Evolutionary conservation across 148 eudicot species (phyloP).

Genomic region (Dysphania ambrosioides): DNA sequence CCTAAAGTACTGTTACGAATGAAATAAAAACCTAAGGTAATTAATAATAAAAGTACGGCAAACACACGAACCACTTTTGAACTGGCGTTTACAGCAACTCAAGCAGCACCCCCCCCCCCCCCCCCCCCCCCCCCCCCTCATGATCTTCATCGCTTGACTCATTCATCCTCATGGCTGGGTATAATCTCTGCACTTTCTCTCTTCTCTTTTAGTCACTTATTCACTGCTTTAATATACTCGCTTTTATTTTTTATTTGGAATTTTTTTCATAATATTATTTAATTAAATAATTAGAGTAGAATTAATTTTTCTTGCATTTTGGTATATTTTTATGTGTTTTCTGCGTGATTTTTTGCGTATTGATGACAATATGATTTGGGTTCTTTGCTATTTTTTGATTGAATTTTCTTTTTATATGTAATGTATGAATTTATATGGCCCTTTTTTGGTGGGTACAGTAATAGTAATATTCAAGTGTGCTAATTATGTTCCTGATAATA

Average conservation of each 20-base stretch:
- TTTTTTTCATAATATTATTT: background rate
- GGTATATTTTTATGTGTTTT: background rate
- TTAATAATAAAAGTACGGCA: background rate
- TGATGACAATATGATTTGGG: background rate
- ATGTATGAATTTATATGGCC: background rate
- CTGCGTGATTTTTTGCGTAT: background rate
- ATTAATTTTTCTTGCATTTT: background rate
- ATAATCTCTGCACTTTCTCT: background rate
- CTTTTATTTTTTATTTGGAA: background rate
- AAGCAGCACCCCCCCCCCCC: too few species aligned
- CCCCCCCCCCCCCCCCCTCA: too few species aligned
- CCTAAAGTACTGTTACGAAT: too few species aligned
- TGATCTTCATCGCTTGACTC: constrained; percentile 3
- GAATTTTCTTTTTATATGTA: background rate
- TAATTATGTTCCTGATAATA: too few species aligned
- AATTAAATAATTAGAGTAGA: background rate
- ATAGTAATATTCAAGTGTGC: background rate
- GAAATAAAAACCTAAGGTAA: background rate
- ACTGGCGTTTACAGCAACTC: background rate
- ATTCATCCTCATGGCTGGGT: constrained; percentile 33
- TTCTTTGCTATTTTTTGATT: constrained; percentile 8
- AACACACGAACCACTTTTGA: background rate
- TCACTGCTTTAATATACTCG: background rate
- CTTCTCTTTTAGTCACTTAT: background rate
- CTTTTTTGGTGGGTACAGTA: constrained; percentile 4